A percentile compares a stretch with the other conserved stretches of the same genome.
phyloP scores from a whole-genome alignment of 148 eudicot species.

The Euryodendron excelsum region DNA sequence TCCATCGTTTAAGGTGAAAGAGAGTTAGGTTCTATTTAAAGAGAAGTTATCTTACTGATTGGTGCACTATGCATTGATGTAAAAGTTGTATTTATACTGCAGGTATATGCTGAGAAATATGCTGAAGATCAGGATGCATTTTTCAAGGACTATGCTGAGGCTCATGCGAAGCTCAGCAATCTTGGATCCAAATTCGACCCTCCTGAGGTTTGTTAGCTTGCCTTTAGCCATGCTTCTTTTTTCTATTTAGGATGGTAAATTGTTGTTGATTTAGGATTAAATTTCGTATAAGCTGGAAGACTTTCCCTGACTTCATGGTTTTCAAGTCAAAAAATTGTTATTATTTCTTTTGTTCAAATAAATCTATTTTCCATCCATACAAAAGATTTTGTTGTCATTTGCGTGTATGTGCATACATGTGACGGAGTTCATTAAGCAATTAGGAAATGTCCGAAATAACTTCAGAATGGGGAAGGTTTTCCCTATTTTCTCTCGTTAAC shows the following conservation, averaged over 20 bases:
- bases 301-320: background rate
- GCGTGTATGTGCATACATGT: background rate
- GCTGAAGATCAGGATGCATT: constrained; percentile 80
- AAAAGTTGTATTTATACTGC: constrained; percentile 18
- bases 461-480: background rate
- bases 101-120: constrained; percentile 96
- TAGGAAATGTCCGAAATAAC: background rate
- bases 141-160: constrained; percentile 91
- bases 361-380: background rate
- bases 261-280: background rate
- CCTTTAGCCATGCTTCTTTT: background rate
- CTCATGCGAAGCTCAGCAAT: constrained; percentile 97
- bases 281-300: background rate
- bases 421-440: background rate
- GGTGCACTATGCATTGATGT: background rate
- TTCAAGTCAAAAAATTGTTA: background rate
- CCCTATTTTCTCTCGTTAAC: background rate
- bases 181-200: constrained; percentile 96
- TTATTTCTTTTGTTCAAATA: background rate
- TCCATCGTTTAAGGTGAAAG: constrained; percentile 85
- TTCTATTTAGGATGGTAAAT: background rate
- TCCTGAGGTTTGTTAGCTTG: constrained; percentile 64
- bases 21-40: constrained; percentile 3
- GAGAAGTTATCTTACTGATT: background rate
- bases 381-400: background rate